These are phyloP conservation scores for Cryptosporidium felis DNA, from an alignment of 169 alveolate genomes.

Conservation along the genomic window DNA sequence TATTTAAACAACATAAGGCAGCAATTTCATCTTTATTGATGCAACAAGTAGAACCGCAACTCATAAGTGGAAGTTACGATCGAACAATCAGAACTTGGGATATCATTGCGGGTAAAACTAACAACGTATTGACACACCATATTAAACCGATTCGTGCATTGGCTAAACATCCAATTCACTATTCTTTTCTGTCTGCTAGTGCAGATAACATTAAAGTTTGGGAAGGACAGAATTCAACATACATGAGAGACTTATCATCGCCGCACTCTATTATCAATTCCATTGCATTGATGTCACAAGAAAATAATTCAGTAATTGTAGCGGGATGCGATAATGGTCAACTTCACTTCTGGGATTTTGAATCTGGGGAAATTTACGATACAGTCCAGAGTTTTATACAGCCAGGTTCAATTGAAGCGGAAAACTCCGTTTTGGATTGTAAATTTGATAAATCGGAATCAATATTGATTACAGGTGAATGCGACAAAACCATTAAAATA, in stretches of 20 bases:
- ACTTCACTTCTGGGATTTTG: slow-evolving; percentile 97
- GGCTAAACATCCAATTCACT: slow-evolving; percentile 94
- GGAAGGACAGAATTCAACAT: slow-evolving; percentile 86
- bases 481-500: slow-evolving; percentile 98
- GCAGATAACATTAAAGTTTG: slow-evolving; percentile 97
- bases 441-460: slow-evolving; percentile 93
- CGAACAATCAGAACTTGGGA: slow-evolving; percentile 96
- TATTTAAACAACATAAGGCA: slow-evolving; percentile 93
- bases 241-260: slow-evolving; percentile 84
- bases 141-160: slow-evolving; percentile 95
- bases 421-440: slow-evolving; percentile 92
- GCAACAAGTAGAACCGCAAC: slow-evolving; percentile 96
- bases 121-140: slow-evolving; percentile 95
- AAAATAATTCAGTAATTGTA: slow-evolving; percentile 87
- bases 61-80: slow-evolving; percentile 95
- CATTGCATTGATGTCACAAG: slow-evolving; percentile 87
- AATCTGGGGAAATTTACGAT: slow-evolving; percentile 94
- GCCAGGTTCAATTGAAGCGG: slow-evolving; percentile 97
- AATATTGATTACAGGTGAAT: slow-evolving; percentile 96
- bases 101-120: slow-evolving; percentile 92
- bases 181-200: slow-evolving; percentile 96
- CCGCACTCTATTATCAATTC: slow-evolving; percentile 92
- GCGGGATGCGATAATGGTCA: slow-evolving; percentile 97
- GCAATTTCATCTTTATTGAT: slow-evolving; percentile 90
- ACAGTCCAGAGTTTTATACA: slow-evolving; percentile 86